A percentile compares a stretch with the other conserved stretches of the same genome.
Evolutionary conservation across 2,329 filamentous ascomycete species (phyloP).

Genomic region (Fusarium tricinctum): DNA sequence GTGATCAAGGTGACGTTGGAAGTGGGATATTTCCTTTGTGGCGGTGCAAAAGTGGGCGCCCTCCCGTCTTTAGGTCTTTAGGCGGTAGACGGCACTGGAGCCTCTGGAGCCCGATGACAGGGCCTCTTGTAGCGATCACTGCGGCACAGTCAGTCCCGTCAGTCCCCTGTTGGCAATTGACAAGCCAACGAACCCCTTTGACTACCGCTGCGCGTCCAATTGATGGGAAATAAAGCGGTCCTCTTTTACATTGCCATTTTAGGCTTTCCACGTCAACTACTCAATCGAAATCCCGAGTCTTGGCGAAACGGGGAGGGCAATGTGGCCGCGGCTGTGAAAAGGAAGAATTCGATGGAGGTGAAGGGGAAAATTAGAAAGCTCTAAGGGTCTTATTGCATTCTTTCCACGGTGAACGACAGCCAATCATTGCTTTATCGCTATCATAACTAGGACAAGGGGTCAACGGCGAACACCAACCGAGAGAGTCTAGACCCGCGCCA

Average conservation of each 20-base stretch:
- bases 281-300: background rate
- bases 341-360: constrained; percentile 4
- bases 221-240: constrained; percentile 3
- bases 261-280: constrained; percentile 16
- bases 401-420: background rate
- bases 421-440: constrained; percentile 31
- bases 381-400: constrained; percentile 15
- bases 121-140: constrained; percentile 13
- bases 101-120: constrained; percentile 4
- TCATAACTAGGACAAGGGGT: constrained; percentile 11
- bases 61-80: background rate
- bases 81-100: background rate
- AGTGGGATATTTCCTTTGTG: constrained; percentile 27
- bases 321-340: constrained; percentile 6
- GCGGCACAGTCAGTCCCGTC: constrained; percentile 26
- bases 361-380: background rate
- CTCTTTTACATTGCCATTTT: constrained; percentile 10
- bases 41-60: constrained; percentile 22
- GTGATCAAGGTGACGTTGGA: constrained; percentile 29
- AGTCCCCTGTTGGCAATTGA: background rate
- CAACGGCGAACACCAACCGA: constrained; percentile 1
- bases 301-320: background rate
- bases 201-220: background rate
- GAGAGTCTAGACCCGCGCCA: background rate
- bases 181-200: background rate